Evolutionary conservation across 2,329 filamentous ascomycete species (phyloP).

Genomic region (Cryphonectria nitschkei): DNA sequence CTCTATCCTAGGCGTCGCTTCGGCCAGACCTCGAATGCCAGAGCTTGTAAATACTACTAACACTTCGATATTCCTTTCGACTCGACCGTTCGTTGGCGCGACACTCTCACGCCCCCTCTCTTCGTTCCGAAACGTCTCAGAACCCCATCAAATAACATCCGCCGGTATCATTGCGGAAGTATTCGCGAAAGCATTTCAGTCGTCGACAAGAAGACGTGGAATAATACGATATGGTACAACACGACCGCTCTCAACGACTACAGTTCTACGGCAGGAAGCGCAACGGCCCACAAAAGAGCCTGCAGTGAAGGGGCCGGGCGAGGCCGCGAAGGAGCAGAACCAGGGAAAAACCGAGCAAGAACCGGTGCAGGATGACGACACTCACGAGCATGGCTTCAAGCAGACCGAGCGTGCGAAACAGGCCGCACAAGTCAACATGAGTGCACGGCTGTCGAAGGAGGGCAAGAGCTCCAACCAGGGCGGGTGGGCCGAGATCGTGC

Average conservation of each 20-base stretch:
- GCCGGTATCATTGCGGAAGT: conserved; percentile 16
- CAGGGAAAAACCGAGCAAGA: conserved; percentile 28
- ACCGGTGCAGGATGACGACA: conserved; percentile 34
- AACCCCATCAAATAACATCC: neutral
- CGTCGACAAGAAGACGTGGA: conserved; percentile 26
- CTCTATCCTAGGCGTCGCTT: conserved; percentile 13
- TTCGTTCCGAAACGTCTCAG: conserved; percentile 12
- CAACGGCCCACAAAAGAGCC: conserved; percentile 24
- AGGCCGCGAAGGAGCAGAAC: conserved; percentile 1
- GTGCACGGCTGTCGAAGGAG: conserved; percentile 85
- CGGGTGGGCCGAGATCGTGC: conserved; percentile 77
- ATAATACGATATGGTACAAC: conserved; percentile 29
- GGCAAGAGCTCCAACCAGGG: conserved; percentile 60
- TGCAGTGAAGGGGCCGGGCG: conserved; percentile 23
- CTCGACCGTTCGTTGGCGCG: neutral
- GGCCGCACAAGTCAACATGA: conserved; percentile 87
- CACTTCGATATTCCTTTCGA: neutral
- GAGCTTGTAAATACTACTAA: conserved; percentile 27
- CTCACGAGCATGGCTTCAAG: conserved; percentile 49
- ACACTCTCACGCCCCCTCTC: conserved; percentile 10
- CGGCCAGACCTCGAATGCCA: conserved; percentile 14
- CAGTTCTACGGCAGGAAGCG: conserved; percentile 29
- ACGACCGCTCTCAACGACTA: conserved; percentile 35
- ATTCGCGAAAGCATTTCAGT: conserved; percentile 23
- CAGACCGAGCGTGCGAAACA: conserved; percentile 79